Base-by-base conservation (phyloP, 2,329 filamentous ascomycete species). In the Fusarium xylarioides region DNA sequence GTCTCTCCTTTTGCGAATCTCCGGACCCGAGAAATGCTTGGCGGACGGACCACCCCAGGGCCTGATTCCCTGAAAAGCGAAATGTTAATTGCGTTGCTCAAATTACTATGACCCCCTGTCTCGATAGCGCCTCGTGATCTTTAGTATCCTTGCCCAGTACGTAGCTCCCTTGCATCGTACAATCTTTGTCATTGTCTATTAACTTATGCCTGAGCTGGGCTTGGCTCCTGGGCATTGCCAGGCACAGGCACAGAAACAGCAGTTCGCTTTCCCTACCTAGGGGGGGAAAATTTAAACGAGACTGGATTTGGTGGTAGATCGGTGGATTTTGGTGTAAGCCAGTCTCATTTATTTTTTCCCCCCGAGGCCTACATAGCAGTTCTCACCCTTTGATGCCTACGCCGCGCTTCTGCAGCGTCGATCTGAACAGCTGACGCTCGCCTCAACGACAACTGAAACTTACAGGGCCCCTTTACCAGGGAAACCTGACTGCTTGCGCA, bases 41-140 rank as follows among this genome's bases (percentile, higher is more conserved):
- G 61, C 62, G 42, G 53, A 47, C 54, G 34, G 66, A 67, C 40
- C 61, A 44, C 43, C 23, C 40, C n/a, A 28, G 38, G 38, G 60
- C 46, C 28, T 34, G 46, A 26, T 50, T 18, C 30, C 50, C 16
- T 28, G 9, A 18, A 28, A 35, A 72, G 46, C 44, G 57, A 54
- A 69, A 43, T 73, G 69, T 47, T 49, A 43, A 69, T 57, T 65
- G 68, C 60, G 63, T 62, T 68, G 55, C 66, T 58, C 68, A 74
- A 67, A 73, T 73, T 73, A 73, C 56, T 47, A 52, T 49, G 15
- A 74, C 55, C 75, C 76, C 75, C 72, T 77, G 74, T 63, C 38
- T 26, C 56, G 72, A 77, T 75, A 73, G 63, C 63, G 65, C 76
- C 76, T 70, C 74, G 76, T 78, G 76, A 78, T 78, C 68, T 67